Percentiles rank a stretch among this genome's conserved stretches.
These are phyloP conservation scores for Eucalyptus regnans DNA, from an alignment of 345 rosid species.

Conservation along the genomic window DNA sequence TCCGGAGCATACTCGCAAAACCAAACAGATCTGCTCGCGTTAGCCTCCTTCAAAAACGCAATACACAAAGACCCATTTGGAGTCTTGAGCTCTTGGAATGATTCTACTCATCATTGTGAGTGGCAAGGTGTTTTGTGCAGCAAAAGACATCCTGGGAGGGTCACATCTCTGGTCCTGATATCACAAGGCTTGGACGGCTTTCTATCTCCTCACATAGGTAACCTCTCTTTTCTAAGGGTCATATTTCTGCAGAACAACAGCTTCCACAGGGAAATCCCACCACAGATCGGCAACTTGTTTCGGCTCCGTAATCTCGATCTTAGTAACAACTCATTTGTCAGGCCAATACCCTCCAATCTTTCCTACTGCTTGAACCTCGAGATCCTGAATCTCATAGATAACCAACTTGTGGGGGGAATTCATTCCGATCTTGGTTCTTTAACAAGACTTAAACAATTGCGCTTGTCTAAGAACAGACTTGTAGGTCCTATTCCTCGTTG, in stretches of 20 bases:
- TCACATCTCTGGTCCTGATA: fast-evolving
- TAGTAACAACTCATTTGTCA: too few species aligned
- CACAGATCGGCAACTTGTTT: too few species aligned
- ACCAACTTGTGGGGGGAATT: neutral
- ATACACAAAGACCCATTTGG: too few species aligned
- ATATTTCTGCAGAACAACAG: fast-evolving
- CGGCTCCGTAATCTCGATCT: fast-evolving
- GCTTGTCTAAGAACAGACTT: too few species aligned
- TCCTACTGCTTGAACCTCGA: fast-evolving
- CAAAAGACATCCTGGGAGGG: too few species aligned
- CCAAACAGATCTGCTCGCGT: fast-evolving
- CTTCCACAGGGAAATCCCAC: too few species aligned
- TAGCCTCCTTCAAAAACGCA: fast-evolving
- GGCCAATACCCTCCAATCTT: fast-evolving
- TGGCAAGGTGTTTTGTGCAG: too few species aligned
- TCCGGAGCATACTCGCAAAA: too few species aligned
- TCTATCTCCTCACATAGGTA: fast-evolving
- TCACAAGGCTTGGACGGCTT: too few species aligned
- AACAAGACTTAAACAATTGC: too few species aligned
- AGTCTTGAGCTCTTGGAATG: too few species aligned
- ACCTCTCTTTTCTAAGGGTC: fast-evolving
- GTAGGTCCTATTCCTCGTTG: neutral
- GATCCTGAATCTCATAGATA: fast-evolving
- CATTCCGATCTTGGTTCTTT: neutral
- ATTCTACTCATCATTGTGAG: too few species aligned